Evolutionary conservation across 345 rosid genomes (phyloP), one percentile per base, ranked within the genome.

Genomic region (Hibiscus tridactylites): DNA sequence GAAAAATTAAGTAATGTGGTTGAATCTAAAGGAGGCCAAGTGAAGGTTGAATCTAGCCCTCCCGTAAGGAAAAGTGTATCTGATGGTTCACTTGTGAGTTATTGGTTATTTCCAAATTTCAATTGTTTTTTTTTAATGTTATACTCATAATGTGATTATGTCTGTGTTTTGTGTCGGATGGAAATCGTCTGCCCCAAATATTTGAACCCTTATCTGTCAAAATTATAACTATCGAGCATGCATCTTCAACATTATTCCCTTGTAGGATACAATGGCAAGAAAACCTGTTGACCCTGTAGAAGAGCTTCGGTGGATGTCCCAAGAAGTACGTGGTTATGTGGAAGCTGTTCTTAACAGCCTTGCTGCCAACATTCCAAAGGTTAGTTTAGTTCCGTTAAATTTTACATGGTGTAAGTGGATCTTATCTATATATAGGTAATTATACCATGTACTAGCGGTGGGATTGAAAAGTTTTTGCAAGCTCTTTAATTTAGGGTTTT

Each of bases 271-370:
- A 71, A 90, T 92, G 94, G 90, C 82, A 69, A 86, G 97, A 81
- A 88, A 87, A 79, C 98, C 99, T 0, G 87, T 85, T 47, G 99
- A 96, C 71, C 99, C 99, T 52, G 99, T 92, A 83, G 98, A 96
- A 79, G 99, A 96, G 79, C 94, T 96, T 21, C 81, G 96, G 67
- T 96, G 99, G 99, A 96, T 96, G 99, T 87, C 99, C 53, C 99
- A 96, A 78, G 99, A 96, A 91, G 97, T 96, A 6, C 98, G 98
- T 1, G 97, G 99, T 77, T 96, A 96, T 61, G 98, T 92, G 60
- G 99, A 96, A 89, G 99, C 99, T 44, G 99, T 96, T 79, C 97
- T 96, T 35, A 92, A 96, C 86, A 96, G 99, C 77, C 96, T 96
- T 60, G 97, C 91, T 68, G 99, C 99, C 78, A 96, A 96, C 76